A percentile compares a stretch with the other conserved stretches of the same genome.
Conservation (phyloP, 208 protist species). For the Acanthamoeba culbertsoni region DNA sequence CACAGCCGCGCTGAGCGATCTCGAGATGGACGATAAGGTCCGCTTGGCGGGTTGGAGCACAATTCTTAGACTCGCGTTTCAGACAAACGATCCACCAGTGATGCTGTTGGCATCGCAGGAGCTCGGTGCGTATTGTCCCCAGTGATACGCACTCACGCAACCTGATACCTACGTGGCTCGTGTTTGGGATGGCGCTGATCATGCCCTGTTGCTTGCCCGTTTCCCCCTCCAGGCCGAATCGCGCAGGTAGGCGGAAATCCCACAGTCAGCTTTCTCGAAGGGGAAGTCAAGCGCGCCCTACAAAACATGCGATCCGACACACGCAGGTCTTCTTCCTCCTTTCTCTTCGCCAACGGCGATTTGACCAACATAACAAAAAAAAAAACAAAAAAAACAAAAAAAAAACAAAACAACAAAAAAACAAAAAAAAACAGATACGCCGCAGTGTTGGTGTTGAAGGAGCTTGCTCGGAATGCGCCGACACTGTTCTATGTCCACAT, state of each 20-base stretch:
- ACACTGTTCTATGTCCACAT: constrained; percentile 87
- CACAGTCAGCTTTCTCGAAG: constrained; percentile 84
- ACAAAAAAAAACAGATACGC: no score
- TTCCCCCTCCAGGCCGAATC: constrained; percentile 77
- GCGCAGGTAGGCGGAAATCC: constrained; percentile 80
- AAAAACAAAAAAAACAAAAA: no score
- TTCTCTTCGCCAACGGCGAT: no score
- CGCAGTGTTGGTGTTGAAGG: constrained; percentile 81
- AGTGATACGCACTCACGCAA: neutral
- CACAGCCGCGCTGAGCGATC: constrained; percentile 70
- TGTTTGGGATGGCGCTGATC: constrained; percentile 70
- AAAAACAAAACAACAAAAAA: no score
- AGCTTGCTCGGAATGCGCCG: constrained; percentile 84
- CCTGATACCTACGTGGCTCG: constrained; percentile 78
- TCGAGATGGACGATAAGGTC: constrained; percentile 72
- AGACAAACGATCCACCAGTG: constrained; percentile 72
- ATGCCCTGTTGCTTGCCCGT: constrained; percentile 70
- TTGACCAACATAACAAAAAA: no score
- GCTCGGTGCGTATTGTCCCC: constrained; percentile 69
- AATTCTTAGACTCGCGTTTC: constrained; percentile 81
- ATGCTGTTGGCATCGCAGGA: constrained; percentile 78
- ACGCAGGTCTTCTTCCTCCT: constrained; percentile 53
- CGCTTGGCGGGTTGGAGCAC: constrained; percentile 77
- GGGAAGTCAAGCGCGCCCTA: constrained; percentile 83
- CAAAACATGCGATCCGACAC: constrained; percentile 80